Conservation (phyloP, 768 basidiomycete genomes). For the Naganishia vishniacii region DNA sequence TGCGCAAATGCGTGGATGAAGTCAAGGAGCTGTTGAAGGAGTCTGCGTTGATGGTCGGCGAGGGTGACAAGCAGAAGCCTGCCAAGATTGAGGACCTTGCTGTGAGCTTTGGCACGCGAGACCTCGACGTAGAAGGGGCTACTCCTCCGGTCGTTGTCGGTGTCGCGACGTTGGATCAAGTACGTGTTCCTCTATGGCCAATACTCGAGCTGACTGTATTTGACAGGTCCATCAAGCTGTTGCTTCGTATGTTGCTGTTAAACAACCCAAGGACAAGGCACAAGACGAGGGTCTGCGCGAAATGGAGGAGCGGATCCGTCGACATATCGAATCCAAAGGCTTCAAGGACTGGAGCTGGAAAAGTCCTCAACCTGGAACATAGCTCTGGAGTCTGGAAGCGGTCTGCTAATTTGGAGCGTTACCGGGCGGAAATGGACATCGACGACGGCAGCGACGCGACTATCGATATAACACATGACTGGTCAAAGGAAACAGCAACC, state of each 20-base stretch:
- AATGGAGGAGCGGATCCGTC: constrained; percentile 27
- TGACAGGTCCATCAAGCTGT: constrained; percentile 27
- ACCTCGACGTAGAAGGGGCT: constrained; percentile 28
- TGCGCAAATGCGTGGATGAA: constrained; percentile 24
- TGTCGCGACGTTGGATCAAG: constrained; percentile 41
- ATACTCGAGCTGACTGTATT: constrained; percentile 22
- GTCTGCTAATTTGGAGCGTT: too few relatives aligned
- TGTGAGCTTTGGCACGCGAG: constrained; percentile 39
- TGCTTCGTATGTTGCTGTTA: constrained; percentile 14
- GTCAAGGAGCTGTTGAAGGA: constrained; percentile 29
- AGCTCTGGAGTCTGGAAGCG: too few relatives aligned
- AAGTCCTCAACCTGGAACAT: constrained; percentile 29
- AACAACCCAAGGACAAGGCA: constrained; percentile 9
- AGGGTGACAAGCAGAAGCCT: background rate
- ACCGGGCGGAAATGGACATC: background rate
- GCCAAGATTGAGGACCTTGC: constrained; percentile 41
- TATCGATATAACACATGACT: too few relatives aligned
- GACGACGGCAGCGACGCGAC: too few relatives aligned
- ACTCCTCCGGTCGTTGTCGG: constrained; percentile 43
- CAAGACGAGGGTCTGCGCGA: constrained; percentile 16
- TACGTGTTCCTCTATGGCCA: constrained; percentile 33
- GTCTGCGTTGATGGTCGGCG: background rate
- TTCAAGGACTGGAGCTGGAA: constrained; percentile 40
- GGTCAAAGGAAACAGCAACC: background rate
- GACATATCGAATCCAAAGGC: constrained; percentile 33